Base-by-base conservation (phyloP, 306 rosid genomes). In the Spatholobus suberectus region DNA sequence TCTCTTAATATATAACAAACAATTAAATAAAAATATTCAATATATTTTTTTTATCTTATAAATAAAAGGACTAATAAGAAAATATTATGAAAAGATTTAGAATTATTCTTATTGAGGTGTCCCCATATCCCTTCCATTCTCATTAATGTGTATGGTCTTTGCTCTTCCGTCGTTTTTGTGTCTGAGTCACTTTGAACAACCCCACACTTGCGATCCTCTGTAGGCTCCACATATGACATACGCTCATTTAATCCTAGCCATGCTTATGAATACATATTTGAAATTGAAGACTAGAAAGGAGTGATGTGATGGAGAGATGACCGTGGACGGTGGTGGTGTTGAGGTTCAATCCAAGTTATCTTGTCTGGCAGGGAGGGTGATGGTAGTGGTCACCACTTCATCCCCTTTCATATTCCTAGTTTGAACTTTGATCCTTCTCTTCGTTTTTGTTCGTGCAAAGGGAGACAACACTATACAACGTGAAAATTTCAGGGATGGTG, bases 381-480 rank as follows among this genome's bases (percentile, higher is more conserved):
- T 8, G 83, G 77, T 17, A 73, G 78, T 13, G 84, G 77, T 21
- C 77, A 70, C 26, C 81, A 44, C 26, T 35, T n/a, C 73, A 17
- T 0, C 49, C 41, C 71, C 29, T 37, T 62, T 47, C 40, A 11
- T n/a, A 17, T 59, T 62, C 61, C 58, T 61, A 35, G 57, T 77
- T 71, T 83, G 10, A 47, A 63, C 62, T 34, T 74, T 70, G 38
- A 79, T 79, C 84, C 20, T 54, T 81, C 37, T 13, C 46, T 63
- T 68, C 27, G 15, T 8, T 52, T 85, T 23, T 85, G 85, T 76
- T 72, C 41, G 20, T 66, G 51, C 76, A 55, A 57, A 57, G 73
- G 87, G 88, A 77, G 88, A 84, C 86, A 65, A 54, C 1, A 17
- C 54, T 46, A 26, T 35, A 14, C 29, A 74, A 32, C 66, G 73